phyloP scores from a whole-genome alignment of 139 green algal genomes.

The Coelastrella sp. region DNA sequence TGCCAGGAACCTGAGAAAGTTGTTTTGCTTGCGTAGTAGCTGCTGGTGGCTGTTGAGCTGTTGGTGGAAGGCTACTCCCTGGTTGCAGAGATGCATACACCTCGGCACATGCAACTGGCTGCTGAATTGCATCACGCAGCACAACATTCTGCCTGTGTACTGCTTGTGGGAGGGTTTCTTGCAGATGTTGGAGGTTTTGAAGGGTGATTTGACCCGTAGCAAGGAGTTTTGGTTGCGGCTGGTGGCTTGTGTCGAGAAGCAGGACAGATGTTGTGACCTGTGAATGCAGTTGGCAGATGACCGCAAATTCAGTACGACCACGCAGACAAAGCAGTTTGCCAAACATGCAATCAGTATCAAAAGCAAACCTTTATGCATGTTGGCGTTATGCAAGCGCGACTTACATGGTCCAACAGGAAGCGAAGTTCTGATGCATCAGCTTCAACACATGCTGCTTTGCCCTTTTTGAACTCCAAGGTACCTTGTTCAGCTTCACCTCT shows the following conservation, averaged over 20 bases:
- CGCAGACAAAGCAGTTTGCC: neutral
- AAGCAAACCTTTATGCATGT: too few relatives aligned
- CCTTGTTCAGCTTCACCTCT: neutral
- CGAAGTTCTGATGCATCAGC: neutral
- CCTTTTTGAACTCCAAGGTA: neutral
- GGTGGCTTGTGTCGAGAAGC: slow-evolving; percentile 5
- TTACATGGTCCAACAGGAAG: slow-evolving; percentile 2
- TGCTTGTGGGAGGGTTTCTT: neutral
- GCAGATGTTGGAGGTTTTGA: neutral
- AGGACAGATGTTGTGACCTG: slow-evolving; percentile 21
- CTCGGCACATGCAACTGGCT: slow-evolving; percentile 10
- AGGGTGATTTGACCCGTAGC: neutral
- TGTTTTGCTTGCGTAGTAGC: neutral
- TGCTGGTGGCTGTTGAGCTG: neutral
- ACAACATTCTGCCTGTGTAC: slow-evolving; percentile 4
- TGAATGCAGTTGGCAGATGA: too few relatives aligned
- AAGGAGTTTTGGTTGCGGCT: slow-evolving; percentile 2
- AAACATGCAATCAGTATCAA: neutral
- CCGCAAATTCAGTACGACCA: neutral
- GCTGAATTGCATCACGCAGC: neutral
- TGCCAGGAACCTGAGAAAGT: too few relatives aligned
- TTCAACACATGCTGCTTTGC: slow-evolving; percentile 19
- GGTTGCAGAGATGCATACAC: neutral
- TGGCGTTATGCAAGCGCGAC: too few relatives aligned
- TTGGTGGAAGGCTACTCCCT: neutral